Evolutionary conservation across 371 early-diverging fungal species (phyloP).

Genomic region (Saksenaea vasiformis): DNA sequence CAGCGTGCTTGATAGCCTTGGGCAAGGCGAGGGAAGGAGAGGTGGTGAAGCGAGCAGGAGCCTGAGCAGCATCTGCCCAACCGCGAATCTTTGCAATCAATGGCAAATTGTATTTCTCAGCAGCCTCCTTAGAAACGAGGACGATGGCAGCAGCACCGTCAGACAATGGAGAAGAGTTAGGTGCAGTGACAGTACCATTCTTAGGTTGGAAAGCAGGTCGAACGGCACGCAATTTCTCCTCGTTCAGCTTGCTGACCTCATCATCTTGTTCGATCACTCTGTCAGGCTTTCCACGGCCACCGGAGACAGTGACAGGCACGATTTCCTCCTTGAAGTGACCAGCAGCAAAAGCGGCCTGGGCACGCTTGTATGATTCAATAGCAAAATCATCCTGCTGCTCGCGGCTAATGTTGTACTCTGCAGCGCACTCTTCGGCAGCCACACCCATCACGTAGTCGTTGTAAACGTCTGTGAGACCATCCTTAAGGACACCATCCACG

Average conservation of each 20-base stretch:
- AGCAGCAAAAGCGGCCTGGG: slow-evolving; percentile 77
- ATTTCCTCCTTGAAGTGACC: slow-evolving; percentile 88
- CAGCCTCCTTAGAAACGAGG: slow-evolving; percentile 77
- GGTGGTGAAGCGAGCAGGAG: slow-evolving; percentile 89
- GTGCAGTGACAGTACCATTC: slow-evolving; percentile 94
- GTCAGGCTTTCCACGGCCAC: slow-evolving; percentile 84
- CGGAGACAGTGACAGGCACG: slow-evolving; percentile 81
- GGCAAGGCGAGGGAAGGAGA: slow-evolving; percentile 93
- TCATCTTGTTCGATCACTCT: slow-evolving; percentile 81
- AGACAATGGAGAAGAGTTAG: slow-evolving; percentile 91
- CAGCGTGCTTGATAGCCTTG: slow-evolving; percentile 87
- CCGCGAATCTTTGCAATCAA: slow-evolving; percentile 76
- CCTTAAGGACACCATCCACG: slow-evolving; percentile 88
- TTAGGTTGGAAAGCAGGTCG: slow-evolving; percentile 88
- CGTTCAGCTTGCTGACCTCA: slow-evolving; percentile 70
- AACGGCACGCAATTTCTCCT: slow-evolving; percentile 81
- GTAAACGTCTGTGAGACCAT: slow-evolving; percentile 94
- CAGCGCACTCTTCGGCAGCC: slow-evolving; percentile 93
- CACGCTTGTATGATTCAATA: slow-evolving; percentile 83
- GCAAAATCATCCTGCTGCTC: slow-evolving; percentile 92
- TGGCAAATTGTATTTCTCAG: slow-evolving; percentile 72
- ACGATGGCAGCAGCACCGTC: slow-evolving; percentile 97
- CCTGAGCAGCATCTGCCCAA: slow-evolving; percentile 78
- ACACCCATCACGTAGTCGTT: slow-evolving; percentile 89
- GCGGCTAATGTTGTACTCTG: slow-evolving; percentile 78